Evolutionary conservation across 2,329 filamentous ascomycete genomes (phyloP).

Genomic region (Ceratocystis diversiconidia): DNA sequence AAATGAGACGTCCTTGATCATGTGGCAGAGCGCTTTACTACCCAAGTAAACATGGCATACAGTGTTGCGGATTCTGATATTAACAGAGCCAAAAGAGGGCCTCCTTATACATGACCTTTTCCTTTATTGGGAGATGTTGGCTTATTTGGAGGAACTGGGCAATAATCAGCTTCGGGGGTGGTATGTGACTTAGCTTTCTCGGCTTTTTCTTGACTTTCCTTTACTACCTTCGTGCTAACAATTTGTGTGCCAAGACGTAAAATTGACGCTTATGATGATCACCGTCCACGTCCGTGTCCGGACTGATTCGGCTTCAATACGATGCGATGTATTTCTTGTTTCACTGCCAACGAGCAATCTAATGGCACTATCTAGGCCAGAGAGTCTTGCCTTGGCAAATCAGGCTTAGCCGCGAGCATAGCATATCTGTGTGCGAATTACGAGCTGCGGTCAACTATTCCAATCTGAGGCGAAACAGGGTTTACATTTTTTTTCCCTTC

Average conservation of each 20-base stretch:
- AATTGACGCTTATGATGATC: slow-evolving; percentile 1
- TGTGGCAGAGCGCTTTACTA: not conserved
- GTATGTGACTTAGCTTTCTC: not conserved
- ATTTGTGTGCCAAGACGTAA: not conserved
- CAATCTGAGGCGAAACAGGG: too few relatives aligned
- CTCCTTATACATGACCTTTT: not conserved
- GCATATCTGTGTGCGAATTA: not conserved
- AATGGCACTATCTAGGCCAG: too few relatives aligned
- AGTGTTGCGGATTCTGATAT: not conserved
- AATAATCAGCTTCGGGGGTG: not conserved
- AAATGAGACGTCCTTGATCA: not conserved
- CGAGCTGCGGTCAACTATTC: too few relatives aligned
- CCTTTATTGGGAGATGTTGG: not conserved
- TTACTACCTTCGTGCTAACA: not conserved
- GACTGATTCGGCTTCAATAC: not conserved
- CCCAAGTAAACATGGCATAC: not conserved
- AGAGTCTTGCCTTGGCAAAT: not conserved
- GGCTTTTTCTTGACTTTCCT: not conserved
- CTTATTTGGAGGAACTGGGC: not conserved
- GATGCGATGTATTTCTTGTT: not conserved
- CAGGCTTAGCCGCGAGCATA: not conserved
- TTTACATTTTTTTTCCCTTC: too few relatives aligned
- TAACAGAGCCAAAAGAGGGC: not conserved
- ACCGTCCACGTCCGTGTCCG: not conserved
- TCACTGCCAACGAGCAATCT: not conserved